Percentiles rank a stretch among this genome's conserved stretches.
phyloP scores from a whole-genome alignment of 345 rosid species.

The Salix caprea region DNA sequence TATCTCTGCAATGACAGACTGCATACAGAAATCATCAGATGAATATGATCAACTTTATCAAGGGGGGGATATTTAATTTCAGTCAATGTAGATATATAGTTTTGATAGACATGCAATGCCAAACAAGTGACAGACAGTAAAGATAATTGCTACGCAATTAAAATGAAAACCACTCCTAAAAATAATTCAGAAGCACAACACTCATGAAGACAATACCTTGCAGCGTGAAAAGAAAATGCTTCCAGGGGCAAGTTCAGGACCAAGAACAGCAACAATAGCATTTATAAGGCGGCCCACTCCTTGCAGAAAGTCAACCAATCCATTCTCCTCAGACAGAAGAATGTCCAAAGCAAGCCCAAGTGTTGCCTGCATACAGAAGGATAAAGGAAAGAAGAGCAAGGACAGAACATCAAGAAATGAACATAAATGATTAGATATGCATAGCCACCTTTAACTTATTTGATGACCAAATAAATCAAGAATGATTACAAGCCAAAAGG shows the following conservation, averaged over 20 bases:
- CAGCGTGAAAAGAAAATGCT: slow-evolving; percentile 97
- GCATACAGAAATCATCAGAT: slow-evolving; percentile 21
- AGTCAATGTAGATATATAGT: background rate
- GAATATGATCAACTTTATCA: background rate
- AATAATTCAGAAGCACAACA: slow-evolving; percentile 8
- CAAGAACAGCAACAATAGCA: slow-evolving; percentile 96
- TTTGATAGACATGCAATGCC: too few species aligned
- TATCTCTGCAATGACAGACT: too few species aligned
- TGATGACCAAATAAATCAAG: too few species aligned
- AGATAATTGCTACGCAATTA: background rate
- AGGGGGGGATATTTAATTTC: too few species aligned
- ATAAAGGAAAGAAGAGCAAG: background rate
- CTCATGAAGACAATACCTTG: slow-evolving; percentile 46
- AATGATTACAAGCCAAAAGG: too few species aligned
- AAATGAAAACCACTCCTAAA: background rate
- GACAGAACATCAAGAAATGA: slow-evolving; percentile 3
- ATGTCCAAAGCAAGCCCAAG: slow-evolving; percentile 92
- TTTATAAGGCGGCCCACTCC: slow-evolving; percentile 94
- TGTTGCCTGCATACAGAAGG: slow-evolving; percentile 49
- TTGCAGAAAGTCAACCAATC: slow-evolving; percentile 82
- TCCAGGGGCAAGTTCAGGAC: slow-evolving; percentile 96
- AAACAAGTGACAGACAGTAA: background rate
- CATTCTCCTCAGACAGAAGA: slow-evolving; percentile 87
- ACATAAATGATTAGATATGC: background rate
- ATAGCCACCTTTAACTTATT: too few species aligned